Base-by-base conservation (phyloP, 306 rosid genomes). In the Aeschynomene evenia region DNA sequence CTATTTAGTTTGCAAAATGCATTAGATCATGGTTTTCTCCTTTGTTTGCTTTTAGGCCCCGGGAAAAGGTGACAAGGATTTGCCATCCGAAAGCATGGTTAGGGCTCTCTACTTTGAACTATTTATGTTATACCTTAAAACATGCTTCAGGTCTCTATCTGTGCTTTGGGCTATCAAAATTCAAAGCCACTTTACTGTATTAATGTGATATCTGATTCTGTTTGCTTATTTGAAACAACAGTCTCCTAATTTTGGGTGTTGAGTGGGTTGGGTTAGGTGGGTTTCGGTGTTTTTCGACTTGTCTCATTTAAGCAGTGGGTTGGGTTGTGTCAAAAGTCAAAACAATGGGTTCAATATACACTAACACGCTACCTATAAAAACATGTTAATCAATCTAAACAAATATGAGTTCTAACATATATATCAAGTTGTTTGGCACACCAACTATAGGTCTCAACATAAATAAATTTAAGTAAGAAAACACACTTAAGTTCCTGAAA, bases 31-130 rank as follows among this genome's bases (percentile, higher is more conserved):
- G 49, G 68, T 60, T 76, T n/a, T 45, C 77, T 59, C 15, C 74
- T 39, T 73, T 58, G 71, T 75, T 70, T 77, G 70, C 58, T 65
- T 78, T 36, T 76, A 92, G 98, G 96, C 96, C 80, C 98, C 97
- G 15, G 96, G 97, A 49, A 93, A 90, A 78, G 85, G 79, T 52
- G 98, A 90, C 71, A 93, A 88, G 69, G 97, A 93, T 79, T 72
- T 79, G 68, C 91, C 96, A 48, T 93, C 98, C 57, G 98, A 93
- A 81, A 88, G 76, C 90, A 77, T 88, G 97, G 98, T 92, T 53
- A 81, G 98, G 87, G 58, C 56, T 52, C 13, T 34, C 64, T 72
- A 20, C 70, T 54, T 22, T 69, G 53, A 68, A 39, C 36, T 70
- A 24, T 70, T 29, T 64, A 21, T 51, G 37, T 64, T 63, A 74